Conservation (phyloP, 2,329 filamentous ascomycete genomes). For the Beauveria asiatica region DNA sequence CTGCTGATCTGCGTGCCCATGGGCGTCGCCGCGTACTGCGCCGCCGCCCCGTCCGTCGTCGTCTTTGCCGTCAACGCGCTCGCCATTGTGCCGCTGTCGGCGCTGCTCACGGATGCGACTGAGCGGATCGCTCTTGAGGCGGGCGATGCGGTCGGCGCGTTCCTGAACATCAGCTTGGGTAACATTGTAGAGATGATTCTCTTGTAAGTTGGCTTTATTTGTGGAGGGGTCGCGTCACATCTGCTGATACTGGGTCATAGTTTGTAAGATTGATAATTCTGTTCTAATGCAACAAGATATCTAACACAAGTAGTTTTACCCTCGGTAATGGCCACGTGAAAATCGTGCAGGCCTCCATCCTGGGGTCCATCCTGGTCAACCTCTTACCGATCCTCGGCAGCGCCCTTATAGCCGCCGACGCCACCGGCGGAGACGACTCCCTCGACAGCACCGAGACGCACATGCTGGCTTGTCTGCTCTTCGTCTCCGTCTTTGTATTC, state of each 20-base stretch:
- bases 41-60: slow-evolving; percentile 26
- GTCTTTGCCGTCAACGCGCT: slow-evolving; percentile 53
- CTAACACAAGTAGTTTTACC: slow-evolving; percentile 34
- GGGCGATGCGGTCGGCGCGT: slow-evolving; percentile 49
- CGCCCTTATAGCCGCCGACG: slow-evolving; percentile 61
- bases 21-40: slow-evolving; percentile 48
- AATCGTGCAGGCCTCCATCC: slow-evolving; percentile 67
- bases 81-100: slow-evolving; percentile 51
- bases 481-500: slow-evolving; percentile 31
- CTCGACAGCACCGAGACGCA: slow-evolving; percentile 25
- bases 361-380: slow-evolving; percentile 72
- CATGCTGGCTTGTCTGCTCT: slow-evolving; percentile 27
- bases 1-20: slow-evolving; percentile 63
- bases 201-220: slow-evolving; percentile 29
- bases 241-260: slow-evolving; percentile 13
- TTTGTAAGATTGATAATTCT: background rate
- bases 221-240: background rate
- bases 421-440: slow-evolving; percentile 57
- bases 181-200: slow-evolving; percentile 57
- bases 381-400: slow-evolving; percentile 67
- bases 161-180: slow-evolving; percentile 54
- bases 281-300: background rate
- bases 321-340: slow-evolving; percentile 53
- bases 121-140: slow-evolving; percentile 49
- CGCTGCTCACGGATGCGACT: slow-evolving; percentile 49